phyloP scores from a whole-genome alignment of 2,329 filamentous ascomycete species.

The Colletotrichum scovillei region DNA sequence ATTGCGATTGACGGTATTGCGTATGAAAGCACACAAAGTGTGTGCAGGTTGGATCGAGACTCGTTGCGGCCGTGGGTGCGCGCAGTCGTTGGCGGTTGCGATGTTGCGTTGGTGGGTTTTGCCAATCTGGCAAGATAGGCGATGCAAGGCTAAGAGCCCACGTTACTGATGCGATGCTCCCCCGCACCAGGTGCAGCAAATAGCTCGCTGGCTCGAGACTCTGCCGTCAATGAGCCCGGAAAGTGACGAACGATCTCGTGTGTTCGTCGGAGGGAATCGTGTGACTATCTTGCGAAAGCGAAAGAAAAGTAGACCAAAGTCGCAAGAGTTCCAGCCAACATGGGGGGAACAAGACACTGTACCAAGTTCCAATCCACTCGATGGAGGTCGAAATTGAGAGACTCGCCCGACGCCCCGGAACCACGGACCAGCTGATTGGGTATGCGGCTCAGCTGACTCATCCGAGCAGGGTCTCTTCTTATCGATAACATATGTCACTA shows the following conservation, averaged over 20 bases:
- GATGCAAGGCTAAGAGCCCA: conserved; percentile 27
- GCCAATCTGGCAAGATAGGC: conserved; percentile 34
- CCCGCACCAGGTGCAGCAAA: conserved; percentile 15
- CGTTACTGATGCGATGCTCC: conserved; percentile 3
- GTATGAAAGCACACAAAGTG: not conserved
- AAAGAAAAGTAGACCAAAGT: not conserved
- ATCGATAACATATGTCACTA: conserved; percentile 33
- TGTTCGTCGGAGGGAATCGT: not conserved
- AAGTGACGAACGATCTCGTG: not conserved
- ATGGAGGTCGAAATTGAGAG: conserved; percentile 31
- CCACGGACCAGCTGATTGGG: conserved; percentile 25
- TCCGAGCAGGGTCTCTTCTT: conserved; percentile 8
- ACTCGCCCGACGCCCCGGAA: not conserved
- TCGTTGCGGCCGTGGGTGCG: not conserved
- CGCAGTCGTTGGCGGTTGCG: conserved; percentile 4
- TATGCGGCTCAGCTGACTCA: conserved; percentile 25
- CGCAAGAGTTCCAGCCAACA: not conserved
- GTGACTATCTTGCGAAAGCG: conserved; percentile 11
- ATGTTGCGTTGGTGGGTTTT: conserved; percentile 23
- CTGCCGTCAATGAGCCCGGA: not conserved
- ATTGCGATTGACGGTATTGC: not conserved
- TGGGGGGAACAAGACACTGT: conserved; percentile 21
- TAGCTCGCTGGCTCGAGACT: not conserved
- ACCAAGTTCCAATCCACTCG: conserved; percentile 16
- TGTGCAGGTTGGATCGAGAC: not conserved